A percentile compares a stretch with the other conserved stretches of the same genome.
phyloP scores from a whole-genome alignment of 75 land plant genomes.

The Cryptomeria japonica region DNA sequence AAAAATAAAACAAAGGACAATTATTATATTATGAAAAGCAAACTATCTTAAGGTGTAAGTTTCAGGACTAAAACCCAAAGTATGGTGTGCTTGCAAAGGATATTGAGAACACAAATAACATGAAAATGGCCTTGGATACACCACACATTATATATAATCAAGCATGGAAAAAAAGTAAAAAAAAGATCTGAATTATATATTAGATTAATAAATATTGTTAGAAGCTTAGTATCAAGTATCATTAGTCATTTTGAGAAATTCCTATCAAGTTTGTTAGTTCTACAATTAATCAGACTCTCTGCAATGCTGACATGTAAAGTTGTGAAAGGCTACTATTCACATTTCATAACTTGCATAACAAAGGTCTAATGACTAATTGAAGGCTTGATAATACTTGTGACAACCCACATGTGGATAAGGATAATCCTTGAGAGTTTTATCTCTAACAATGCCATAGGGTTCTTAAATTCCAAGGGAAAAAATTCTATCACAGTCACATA shows the following conservation, averaged over 20 bases:
- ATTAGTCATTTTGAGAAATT: slow-evolving; percentile 58
- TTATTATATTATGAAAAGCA: too few species aligned
- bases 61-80: slow-evolving; percentile 60
- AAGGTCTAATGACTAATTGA: too few species aligned
- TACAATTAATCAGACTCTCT: background rate
- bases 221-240: slow-evolving; percentile 55
- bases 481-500: too few species aligned
- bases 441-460: too few species aligned
- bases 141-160: slow-evolving; percentile 81
- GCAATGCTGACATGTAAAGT: background rate
- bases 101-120: slow-evolving; percentile 49
- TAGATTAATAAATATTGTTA: slow-evolving; percentile 56
- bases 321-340: background rate
- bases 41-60: too few species aligned
- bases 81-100: slow-evolving; percentile 51
- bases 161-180: slow-evolving; percentile 51
- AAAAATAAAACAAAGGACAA: too few species aligned
- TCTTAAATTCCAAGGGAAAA: too few species aligned
- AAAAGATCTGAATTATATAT: slow-evolving; percentile 57
- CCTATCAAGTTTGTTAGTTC: slow-evolving; percentile 33
- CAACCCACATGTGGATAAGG: too few species aligned
- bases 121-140: slow-evolving; percentile 50
- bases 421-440: too few species aligned
- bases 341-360: too few species aligned
- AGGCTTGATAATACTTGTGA: too few species aligned